Percentiles rank a stretch among this genome's conserved stretches.
Evolutionary conservation across 2,329 filamentous ascomycete species (phyloP).

Genomic region (Rhynchosporium agropyri): DNA sequence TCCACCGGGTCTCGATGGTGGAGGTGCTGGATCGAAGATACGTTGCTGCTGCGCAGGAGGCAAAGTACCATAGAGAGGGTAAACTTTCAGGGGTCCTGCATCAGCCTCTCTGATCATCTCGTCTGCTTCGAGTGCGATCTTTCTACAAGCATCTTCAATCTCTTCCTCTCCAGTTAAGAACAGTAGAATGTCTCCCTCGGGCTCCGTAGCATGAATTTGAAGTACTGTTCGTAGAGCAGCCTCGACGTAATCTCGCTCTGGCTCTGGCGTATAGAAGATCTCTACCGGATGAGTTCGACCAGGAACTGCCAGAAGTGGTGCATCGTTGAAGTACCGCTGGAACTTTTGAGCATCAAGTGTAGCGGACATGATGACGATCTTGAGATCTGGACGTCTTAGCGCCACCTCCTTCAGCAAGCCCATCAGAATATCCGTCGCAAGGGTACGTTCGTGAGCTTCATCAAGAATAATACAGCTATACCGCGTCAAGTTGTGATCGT

Average conservation of each 20-base stretch:
- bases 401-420: slow-evolving; percentile 92
- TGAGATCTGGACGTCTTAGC: slow-evolving; percentile 79
- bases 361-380: slow-evolving; percentile 99
- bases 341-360: slow-evolving; percentile 98
- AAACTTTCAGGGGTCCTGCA: slow-evolving; percentile 85
- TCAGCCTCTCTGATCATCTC: slow-evolving; percentile 91
- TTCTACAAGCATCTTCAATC: slow-evolving; percentile 93
- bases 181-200: slow-evolving; percentile 87
- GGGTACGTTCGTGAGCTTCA: slow-evolving; percentile 95
- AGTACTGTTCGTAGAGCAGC: slow-evolving; percentile 91
- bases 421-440: slow-evolving; percentile 97
- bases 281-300: slow-evolving; percentile 96
- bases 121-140: slow-evolving; percentile 87
- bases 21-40: slow-evolving; percentile 90
- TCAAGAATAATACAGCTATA: slow-evolving; percentile 99
- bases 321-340: slow-evolving; percentile 94
- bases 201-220: slow-evolving; percentile 92
- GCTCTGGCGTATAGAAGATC: slow-evolving; percentile 97
- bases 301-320: slow-evolving; percentile 89
- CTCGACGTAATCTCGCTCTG: slow-evolving; percentile 95
- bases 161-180: slow-evolving; percentile 98
- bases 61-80: slow-evolving; percentile 91
- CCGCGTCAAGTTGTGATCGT: slow-evolving; percentile 86
- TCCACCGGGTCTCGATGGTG: slow-evolving; percentile 71
- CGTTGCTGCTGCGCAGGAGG: slow-evolving; percentile 91